phyloP scores from a whole-genome alignment of 2,329 filamentous ascomycete genomes.

The Waltergamsia citrina region DNA sequence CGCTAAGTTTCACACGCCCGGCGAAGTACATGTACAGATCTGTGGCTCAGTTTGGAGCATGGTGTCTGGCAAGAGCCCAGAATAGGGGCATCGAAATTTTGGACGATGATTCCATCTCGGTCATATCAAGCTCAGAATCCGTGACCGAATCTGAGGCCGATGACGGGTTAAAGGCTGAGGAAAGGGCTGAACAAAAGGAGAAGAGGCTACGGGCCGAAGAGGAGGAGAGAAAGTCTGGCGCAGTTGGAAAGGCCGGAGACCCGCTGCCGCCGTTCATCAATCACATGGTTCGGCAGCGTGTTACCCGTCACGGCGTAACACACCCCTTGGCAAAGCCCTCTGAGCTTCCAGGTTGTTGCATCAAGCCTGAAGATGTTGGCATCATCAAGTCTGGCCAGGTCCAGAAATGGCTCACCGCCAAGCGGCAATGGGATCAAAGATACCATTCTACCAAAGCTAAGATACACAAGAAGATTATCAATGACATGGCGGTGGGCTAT shows the following conservation, averaged over 20 bases:
- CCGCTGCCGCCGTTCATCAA: constrained; percentile 68
- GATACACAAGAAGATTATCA: constrained; percentile 63
- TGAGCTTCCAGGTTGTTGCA: constrained; percentile 55
- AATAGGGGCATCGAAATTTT: constrained; percentile 70
- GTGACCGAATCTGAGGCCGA: constrained; percentile 15
- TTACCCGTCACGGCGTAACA: constrained; percentile 69
- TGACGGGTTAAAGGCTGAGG: constrained; percentile 11
- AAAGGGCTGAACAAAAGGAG: constrained; percentile 5
- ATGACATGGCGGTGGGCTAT: constrained; percentile 64
- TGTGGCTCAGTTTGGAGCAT: constrained; percentile 86
- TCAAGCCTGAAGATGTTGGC: constrained; percentile 59
- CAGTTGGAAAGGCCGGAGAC: constrained; percentile 82
- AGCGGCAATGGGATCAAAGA: constrained; percentile 61
- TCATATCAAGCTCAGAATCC: constrained; percentile 55
- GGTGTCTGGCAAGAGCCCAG: constrained; percentile 79
- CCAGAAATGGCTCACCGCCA: constrained; percentile 72
- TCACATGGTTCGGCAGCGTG: constrained; percentile 87
- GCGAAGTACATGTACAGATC: constrained; percentile 94
- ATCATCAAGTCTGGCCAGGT: constrained; percentile 73
- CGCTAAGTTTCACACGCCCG: constrained; percentile 89
- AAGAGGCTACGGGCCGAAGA: constrained; percentile 4
- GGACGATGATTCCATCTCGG: constrained; percentile 67
- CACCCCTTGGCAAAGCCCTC: constrained; percentile 55
- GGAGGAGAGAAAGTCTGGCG: constrained; percentile 11
- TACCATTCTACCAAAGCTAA: constrained; percentile 61